Conservation (phyloP, 768 basidiomycete genomes). For the Auricularia cornea region DNA sequence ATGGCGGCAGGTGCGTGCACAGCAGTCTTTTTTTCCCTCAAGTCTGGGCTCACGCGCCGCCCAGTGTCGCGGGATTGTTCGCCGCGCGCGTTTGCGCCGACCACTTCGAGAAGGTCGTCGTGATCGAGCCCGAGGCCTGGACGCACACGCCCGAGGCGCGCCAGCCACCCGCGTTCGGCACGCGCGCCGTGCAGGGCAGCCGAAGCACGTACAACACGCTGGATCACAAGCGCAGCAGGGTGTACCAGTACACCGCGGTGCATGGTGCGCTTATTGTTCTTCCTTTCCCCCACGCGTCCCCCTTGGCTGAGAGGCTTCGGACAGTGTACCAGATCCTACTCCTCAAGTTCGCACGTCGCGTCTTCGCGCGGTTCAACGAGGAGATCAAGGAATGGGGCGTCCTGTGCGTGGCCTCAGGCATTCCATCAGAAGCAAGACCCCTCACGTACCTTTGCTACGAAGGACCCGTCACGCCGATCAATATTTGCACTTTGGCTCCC, state of each 20-base stretch:
- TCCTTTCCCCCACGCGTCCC: neutral
- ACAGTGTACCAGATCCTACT: neutral
- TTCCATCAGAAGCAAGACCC: too few species aligned
- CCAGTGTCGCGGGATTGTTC: conserved; percentile 14
- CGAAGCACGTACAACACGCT: neutral
- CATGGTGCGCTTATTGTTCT: conserved; percentile 8
- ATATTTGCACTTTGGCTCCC: neutral
- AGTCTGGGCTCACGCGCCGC: neutral
- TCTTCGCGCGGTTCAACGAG: neutral
- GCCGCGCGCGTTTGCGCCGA: conserved; percentile 25
- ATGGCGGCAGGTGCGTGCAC: neutral
- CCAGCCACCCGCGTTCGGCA: neutral
- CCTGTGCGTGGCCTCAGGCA: neutral
- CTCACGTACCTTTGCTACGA: too few species aligned
- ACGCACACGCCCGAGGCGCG: conserved; percentile 14
- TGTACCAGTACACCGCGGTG: conserved; percentile 21
- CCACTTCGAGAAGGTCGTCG: conserved; percentile 25
- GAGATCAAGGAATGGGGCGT: neutral
- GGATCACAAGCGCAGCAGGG: conserved; percentile 13
- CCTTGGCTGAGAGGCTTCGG: neutral
- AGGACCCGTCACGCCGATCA: neutral
- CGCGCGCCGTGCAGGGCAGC: conserved; percentile 1
- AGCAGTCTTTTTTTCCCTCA: neutral
- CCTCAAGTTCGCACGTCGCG: neutral
- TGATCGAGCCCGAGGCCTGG: conserved; percentile 26